phyloP scores from a whole-genome alignment of 768 basidiomycete genomes.

The Lactarius tabidus region DNA sequence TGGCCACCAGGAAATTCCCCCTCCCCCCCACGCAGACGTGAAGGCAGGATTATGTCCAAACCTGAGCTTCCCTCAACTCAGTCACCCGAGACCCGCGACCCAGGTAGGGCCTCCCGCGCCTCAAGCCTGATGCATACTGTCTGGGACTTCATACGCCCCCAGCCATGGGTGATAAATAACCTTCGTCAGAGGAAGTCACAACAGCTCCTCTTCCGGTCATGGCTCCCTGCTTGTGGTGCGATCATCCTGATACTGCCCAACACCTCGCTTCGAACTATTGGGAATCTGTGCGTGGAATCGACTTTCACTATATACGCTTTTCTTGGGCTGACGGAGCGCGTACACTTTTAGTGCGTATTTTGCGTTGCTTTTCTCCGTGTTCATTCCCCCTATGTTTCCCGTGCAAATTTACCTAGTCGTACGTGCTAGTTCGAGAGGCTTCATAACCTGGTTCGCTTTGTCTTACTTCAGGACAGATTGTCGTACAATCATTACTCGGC shows the following conservation, averaged over 20 bases:
- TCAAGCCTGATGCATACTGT: neutral
- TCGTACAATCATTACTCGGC: constrained; percentile 33
- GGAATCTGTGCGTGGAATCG: constrained; percentile 38
- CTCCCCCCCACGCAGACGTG: neutral
- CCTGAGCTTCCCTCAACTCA: constrained; percentile 6
- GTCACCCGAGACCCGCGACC: neutral
- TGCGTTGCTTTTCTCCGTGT: constrained; percentile 7
- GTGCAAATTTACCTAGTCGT: constrained; percentile 13
- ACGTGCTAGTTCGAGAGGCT: constrained; percentile 26
- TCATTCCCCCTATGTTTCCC: constrained; percentile 20
- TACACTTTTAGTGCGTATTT: constrained; percentile 12
- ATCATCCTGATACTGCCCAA: constrained; percentile 40
- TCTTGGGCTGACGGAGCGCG: neutral
- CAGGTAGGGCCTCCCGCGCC: neutral
- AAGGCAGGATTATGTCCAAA: constrained; percentile 2
- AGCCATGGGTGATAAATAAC: constrained; percentile 38
- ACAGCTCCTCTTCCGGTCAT: constrained; percentile 39
- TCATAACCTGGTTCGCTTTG: constrained; percentile 35
- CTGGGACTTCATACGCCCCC: constrained; percentile 17
- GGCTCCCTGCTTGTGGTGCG: constrained; percentile 38
- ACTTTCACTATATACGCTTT: neutral
- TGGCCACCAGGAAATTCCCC: neutral
- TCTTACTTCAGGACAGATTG: neutral
- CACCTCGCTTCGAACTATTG: constrained; percentile 35
- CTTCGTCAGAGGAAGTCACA: constrained; percentile 35